Evolutionary conservation across 2,329 filamentous ascomycete species (phyloP).

Genomic region (Hypoxylon sp.): DNA sequence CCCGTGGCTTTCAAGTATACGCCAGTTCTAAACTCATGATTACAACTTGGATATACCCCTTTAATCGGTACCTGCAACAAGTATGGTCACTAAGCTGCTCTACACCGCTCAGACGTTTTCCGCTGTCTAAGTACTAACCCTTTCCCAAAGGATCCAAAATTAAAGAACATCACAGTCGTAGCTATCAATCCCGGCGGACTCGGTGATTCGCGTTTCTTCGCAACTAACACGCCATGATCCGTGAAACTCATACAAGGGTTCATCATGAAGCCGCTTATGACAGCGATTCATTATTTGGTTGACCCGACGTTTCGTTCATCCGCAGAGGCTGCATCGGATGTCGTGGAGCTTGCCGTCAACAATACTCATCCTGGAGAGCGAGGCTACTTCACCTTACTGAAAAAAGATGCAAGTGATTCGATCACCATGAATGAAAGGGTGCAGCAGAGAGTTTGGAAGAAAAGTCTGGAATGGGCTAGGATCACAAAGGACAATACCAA

Average conservation of each 20-base stretch:
- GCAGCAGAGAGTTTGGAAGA: conserved; percentile 48
- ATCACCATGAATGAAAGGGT: conserved; percentile 44
- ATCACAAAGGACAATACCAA: conserved; percentile 26
- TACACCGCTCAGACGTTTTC: no score
- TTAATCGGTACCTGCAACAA: conserved; percentile 47
- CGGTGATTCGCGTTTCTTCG: conserved; percentile 23
- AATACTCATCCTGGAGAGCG: conserved; percentile 41
- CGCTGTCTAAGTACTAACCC: no score
- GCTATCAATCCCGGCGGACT: conserved; percentile 30
- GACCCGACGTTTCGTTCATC: conserved; percentile 44
- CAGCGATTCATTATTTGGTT: conserved; percentile 42
- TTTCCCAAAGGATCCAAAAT: conserved; percentile 10
- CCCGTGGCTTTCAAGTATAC: conserved; percentile 53
- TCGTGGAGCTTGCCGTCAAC: conserved; percentile 29
- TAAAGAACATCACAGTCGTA: conserved; percentile 22
- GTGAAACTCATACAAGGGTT: conserved; percentile 36
- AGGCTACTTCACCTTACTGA: conserved; percentile 47
- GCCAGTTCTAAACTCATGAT: conserved; percentile 51
- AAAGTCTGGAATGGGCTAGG: conserved; percentile 47
- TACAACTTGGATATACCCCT: conserved; percentile 50
- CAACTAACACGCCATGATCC: conserved; percentile 15
- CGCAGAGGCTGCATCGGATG: conserved; percentile 38
- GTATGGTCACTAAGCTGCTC: conserved; percentile 13
- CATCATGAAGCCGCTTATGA: conserved; percentile 34
- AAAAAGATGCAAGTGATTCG: conserved; percentile 45